A percentile compares a stretch with the other conserved stretches of the same genome.
These are phyloP conservation scores for Hydrangea macrophylla DNA, from an alignment of 148 eudicot genomes.

Conservation along the genomic window DNA sequence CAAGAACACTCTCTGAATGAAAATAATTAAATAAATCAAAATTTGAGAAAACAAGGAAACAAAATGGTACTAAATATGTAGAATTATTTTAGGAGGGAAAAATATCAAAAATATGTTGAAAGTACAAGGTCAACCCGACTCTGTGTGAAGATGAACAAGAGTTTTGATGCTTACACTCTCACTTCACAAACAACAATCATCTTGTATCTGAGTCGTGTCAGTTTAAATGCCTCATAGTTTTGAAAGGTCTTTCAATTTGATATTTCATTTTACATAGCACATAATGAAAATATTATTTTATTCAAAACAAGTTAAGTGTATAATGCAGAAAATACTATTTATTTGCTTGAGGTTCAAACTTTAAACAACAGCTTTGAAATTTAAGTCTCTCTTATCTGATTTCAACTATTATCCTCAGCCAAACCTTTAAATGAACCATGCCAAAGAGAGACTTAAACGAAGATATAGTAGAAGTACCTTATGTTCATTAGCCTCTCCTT, in stretches of 20 bases:
- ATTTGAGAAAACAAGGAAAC: conserved; percentile 2
- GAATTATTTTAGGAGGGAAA: background rate
- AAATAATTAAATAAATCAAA: conserved; percentile 16
- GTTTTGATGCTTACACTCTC: too few relatives aligned
- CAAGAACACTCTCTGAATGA: conserved; percentile 80
- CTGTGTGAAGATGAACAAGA: too few relatives aligned
- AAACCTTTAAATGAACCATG: background rate
- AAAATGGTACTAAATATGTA: background rate
- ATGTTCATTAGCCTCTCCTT: conserved; percentile 96
- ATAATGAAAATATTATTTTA: background rate
- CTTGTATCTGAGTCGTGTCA: background rate
- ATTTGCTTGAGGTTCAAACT: conserved; percentile 3
- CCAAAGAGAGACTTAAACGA: background rate
- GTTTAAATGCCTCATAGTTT: background rate
- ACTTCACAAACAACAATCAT: background rate
- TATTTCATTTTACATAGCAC: background rate
- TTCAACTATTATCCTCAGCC: background rate
- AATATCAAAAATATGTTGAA: too few relatives aligned
- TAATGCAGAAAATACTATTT: background rate
- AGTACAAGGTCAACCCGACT: too few relatives aligned
- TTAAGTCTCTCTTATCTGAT: background rate
- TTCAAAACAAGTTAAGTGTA: too few relatives aligned
- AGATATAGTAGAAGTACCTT: conserved; percentile 48
- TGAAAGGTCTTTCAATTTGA: background rate
- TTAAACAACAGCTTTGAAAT: conserved; percentile 3